phyloP scores from a whole-genome alignment of 164 flowering plant genomes.

The Kalanchoe fedtschenkoi region DNA sequence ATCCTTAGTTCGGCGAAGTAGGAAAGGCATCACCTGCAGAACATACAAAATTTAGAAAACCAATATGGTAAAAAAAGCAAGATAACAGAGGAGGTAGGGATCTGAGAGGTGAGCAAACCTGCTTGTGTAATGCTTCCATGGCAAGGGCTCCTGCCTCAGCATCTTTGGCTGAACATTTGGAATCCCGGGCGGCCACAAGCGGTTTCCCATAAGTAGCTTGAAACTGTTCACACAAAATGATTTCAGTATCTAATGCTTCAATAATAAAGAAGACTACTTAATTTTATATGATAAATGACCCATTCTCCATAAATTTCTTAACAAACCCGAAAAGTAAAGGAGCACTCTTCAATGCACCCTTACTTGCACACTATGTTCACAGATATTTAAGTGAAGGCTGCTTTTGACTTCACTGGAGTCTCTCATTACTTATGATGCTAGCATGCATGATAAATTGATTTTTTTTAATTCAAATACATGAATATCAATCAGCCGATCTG shows the following conservation, averaged over 20 bases:
- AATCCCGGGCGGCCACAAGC: slow-evolving; percentile 73
- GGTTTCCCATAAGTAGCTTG: slow-evolving; percentile 96
- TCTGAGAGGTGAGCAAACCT: slow-evolving; percentile 36
- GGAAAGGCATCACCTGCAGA: slow-evolving; percentile 94
- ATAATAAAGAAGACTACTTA: background rate
- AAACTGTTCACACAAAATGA: slow-evolving; percentile 42
- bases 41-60: background rate
- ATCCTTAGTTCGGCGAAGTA: slow-evolving; percentile 93
- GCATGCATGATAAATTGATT: background rate
- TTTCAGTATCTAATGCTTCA: background rate
- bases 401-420: background rate
- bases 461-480: background rate
- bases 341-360: background rate
- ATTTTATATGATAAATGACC: background rate
- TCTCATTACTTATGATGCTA: background rate
- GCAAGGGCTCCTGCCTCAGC: slow-evolving; percentile 98
- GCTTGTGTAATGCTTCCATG: slow-evolving; percentile 99
- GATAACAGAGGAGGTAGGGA: background rate
- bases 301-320: background rate
- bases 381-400: background rate
- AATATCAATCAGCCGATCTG: background rate
- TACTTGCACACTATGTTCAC: too few species aligned
- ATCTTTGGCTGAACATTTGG: slow-evolving; percentile 94
- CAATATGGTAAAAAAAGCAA: background rate
- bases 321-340: background rate